phyloP scores from a whole-genome alignment of 2,329 filamentous ascomycete species.

The Trichoderma sp. region DNA sequence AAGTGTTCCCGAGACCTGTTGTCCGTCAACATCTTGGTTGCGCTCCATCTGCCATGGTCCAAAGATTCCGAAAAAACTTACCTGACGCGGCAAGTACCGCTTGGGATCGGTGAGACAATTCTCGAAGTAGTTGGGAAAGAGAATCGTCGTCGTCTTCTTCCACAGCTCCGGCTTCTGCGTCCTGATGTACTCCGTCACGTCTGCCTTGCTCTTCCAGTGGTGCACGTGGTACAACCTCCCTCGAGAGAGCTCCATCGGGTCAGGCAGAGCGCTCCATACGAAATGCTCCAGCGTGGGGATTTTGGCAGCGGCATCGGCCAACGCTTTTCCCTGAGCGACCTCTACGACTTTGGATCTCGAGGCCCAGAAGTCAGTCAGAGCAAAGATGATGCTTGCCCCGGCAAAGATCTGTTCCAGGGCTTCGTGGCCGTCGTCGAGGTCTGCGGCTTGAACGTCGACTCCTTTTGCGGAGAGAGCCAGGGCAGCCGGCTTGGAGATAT shows the following conservation, averaged over 20 bases:
- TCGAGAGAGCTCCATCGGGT: neutral
- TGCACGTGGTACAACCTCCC: neutral
- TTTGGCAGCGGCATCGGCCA: neutral
- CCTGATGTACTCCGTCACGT: conserved; percentile 5
- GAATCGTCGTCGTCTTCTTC: conserved; percentile 3
- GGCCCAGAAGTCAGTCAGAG: conserved; percentile 12
- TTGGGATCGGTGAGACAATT: conserved; percentile 4
- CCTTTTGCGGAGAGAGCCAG: neutral
- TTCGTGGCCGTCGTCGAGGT: neutral
- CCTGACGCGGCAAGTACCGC: neutral
- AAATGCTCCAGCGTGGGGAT: conserved; percentile 1
- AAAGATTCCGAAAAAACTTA: neutral
- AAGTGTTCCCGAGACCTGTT: neutral
- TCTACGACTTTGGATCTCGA: neutral
- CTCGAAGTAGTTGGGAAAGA: conserved; percentile 14
- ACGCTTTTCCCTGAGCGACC: neutral
- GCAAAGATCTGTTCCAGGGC: neutral
- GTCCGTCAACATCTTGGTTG: neutral
- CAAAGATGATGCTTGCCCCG: conserved; percentile 3
- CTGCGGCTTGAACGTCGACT: neutral
- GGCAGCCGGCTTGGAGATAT: conserved; percentile 3
- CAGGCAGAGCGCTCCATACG: conserved; percentile 6
- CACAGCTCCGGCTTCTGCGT: neutral
- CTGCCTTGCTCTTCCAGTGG: conserved; percentile 9
- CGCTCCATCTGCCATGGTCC: neutral